phyloP scores from a whole-genome alignment of 2,329 filamentous ascomycete species.

The Clonostachys sp. region DNA sequence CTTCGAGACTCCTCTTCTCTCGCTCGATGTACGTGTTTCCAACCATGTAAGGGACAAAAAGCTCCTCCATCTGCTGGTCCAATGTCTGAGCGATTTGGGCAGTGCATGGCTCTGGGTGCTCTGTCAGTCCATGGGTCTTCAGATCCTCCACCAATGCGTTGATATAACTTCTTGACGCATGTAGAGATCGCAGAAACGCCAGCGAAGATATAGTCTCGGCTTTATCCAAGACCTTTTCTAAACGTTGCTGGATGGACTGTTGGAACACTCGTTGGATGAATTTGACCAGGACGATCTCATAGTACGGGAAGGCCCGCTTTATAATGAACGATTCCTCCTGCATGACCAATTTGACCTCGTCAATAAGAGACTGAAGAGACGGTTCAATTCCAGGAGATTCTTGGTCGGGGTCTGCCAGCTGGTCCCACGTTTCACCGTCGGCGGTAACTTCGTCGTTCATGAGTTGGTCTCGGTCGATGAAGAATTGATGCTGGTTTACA shows the following conservation, averaged over 20 bases:
- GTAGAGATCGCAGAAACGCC: conserved; percentile 84
- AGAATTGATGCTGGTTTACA: conserved; percentile 99
- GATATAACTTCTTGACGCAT: conserved; percentile 88
- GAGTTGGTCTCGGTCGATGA: conserved; percentile 91
- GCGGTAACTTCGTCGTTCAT: conserved; percentile 79
- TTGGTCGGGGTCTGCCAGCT: conserved; percentile 87
- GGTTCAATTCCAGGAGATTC: conserved; percentile 89
- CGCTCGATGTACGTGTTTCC: conserved; percentile 68
- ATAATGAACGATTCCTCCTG: conserved; percentile 98
- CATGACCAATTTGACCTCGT: conserved; percentile 92
- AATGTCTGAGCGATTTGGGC: conserved; percentile 76
- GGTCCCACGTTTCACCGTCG: conserved; percentile 80
- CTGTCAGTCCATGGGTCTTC: conserved; percentile 89
- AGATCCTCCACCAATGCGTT: conserved; percentile 84
- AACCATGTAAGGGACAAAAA: conserved; percentile 68
- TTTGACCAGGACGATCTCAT: conserved; percentile 87
- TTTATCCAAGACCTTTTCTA: conserved; percentile 95
- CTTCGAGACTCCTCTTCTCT: conserved; percentile 67
- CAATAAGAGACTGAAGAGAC: conserved; percentile 84
- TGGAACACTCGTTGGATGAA: conserved; percentile 97
- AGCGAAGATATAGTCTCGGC: conserved; percentile 87
- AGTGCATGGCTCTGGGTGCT: conserved; percentile 88
- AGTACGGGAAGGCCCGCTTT: conserved; percentile 91
- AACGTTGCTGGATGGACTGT: conserved; percentile 91
- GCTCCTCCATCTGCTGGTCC: conserved; percentile 71